Conservation (phyloP, 129 eudicot genomes). For the Chrysanthemum seticuspe region DNA sequence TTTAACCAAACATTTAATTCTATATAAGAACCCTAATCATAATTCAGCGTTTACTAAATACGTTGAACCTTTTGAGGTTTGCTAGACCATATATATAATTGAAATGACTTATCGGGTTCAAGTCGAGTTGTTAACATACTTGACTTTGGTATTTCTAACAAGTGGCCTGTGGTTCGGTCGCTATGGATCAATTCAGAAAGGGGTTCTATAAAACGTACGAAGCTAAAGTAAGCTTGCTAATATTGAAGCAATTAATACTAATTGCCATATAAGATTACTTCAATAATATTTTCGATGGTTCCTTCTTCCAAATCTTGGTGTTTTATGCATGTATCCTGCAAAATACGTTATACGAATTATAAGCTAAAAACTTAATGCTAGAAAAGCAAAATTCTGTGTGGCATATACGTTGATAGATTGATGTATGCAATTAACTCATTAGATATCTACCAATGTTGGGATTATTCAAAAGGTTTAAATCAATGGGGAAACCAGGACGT, state of each 20-base stretch:
- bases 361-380: too few species aligned
- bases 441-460: too few species aligned
- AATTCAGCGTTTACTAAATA: not conserved
- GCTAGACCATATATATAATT: too few species aligned
- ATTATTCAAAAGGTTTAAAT: too few species aligned
- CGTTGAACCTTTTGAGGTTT: not conserved
- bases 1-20: not conserved
- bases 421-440: not conserved
- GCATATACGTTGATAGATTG: not conserved
- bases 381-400: not conserved
- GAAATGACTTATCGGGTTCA: too few species aligned
- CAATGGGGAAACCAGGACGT: too few species aligned
- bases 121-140: too few species aligned
- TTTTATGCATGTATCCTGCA: conserved; percentile 21
- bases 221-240: not conserved
- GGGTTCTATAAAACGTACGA: not conserved
- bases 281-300: conserved; percentile 20
- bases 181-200: too few species aligned
- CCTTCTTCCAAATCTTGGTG: conserved; percentile 53
- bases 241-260: not conserved
- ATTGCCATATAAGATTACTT: not conserved
- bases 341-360: not conserved
- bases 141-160: not conserved
- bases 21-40: not conserved
- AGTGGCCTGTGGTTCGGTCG: not conserved